Conservation (phyloP, 2,329 filamentous ascomycete species). For the Botrytis paeoniae region DNA sequence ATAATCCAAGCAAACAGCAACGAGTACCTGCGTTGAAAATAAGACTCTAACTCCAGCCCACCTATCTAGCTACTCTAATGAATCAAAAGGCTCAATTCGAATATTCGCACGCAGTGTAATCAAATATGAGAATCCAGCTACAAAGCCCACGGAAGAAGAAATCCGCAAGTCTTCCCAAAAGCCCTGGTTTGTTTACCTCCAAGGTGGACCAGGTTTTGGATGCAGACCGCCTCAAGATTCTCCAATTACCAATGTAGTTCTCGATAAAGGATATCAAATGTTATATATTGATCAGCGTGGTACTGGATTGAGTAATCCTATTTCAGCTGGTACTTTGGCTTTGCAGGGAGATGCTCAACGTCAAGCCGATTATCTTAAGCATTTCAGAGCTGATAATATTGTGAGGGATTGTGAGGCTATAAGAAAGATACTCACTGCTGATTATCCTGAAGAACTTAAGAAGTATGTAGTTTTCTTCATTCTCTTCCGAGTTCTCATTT, state of each 20-base stretch:
- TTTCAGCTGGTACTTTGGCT: conserved; percentile 70
- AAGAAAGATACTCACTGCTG: conserved; percentile 67
- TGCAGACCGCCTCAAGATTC: conserved; percentile 73
- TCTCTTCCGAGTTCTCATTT: not conserved
- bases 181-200: conserved; percentile 68
- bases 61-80: conserved; percentile 10
- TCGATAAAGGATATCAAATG: conserved; percentile 80
- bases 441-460: conserved; percentile 65
- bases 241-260: conserved; percentile 64
- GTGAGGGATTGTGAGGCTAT: conserved; percentile 88
- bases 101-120: conserved; percentile 75
- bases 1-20: not conserved
- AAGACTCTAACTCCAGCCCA: conserved; percentile 30
- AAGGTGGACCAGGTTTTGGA: conserved; percentile 55
- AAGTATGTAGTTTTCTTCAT: conserved; percentile 52
- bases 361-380: conserved; percentile 77
- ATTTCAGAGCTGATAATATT: conserved; percentile 86
- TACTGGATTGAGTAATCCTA: conserved; percentile 78
- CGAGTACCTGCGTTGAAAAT: conserved; percentile 51
- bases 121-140: conserved; percentile 56
- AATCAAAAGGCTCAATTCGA: conserved; percentile 54
- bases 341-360: conserved; percentile 59
- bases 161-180: conserved; percentile 47
- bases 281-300: conserved; percentile 89
- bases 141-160: conserved; percentile 40